These are phyloP conservation scores for Clitocybe nebularis DNA, from an alignment of 1,284 basidiomycete species.

Conservation along the genomic window DNA sequence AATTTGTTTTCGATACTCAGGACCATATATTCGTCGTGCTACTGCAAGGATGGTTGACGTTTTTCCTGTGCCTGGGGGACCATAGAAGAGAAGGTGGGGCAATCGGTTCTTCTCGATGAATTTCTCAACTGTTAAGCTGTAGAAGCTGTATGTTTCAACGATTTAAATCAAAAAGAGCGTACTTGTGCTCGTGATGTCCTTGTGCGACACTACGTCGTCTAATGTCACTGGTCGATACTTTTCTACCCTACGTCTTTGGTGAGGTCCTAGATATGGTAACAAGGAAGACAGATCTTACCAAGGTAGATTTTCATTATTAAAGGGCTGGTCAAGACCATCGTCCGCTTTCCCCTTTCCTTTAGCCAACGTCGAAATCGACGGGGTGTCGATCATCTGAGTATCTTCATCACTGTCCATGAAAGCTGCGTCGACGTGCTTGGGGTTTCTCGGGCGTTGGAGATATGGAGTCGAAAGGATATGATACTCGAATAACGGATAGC, in stretches of 20 bases:
- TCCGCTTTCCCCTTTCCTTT: slow-evolving; percentile 71
- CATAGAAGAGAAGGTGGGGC: slow-evolving; percentile 96
- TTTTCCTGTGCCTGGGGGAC: slow-evolving; percentile 97
- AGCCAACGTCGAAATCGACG: slow-evolving; percentile 29
- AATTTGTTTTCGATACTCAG: slow-evolving; percentile 83
- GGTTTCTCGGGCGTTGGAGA: not conserved
- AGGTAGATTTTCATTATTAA: slow-evolving; percentile 63
- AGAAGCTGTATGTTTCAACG: slow-evolving; percentile 1
- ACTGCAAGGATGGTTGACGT: slow-evolving; percentile 98
- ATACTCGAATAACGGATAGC: too few species aligned
- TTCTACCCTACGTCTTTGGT: slow-evolving; percentile 95
- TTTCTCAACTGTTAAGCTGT: slow-evolving; percentile 70
- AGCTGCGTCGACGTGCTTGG: not conserved
- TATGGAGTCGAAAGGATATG: not conserved
- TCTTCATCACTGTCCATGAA: slow-evolving; percentile 63
- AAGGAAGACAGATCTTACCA: slow-evolving; percentile 46
- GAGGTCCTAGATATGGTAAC: too few species aligned
- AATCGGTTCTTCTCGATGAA: slow-evolving; percentile 95
- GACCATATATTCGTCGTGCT: slow-evolving; percentile 89
- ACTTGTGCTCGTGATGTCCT: slow-evolving; percentile 93
- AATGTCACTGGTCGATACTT: slow-evolving; percentile 89
- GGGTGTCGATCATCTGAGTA: slow-evolving; percentile 46
- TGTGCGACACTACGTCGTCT: slow-evolving; percentile 91
- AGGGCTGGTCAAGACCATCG: slow-evolving; percentile 33
- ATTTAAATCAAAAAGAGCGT: slow-evolving; percentile 23